Conservation (phyloP, 2,329 filamentous ascomycete genomes). For the Cercospora brassicicola region DNA sequence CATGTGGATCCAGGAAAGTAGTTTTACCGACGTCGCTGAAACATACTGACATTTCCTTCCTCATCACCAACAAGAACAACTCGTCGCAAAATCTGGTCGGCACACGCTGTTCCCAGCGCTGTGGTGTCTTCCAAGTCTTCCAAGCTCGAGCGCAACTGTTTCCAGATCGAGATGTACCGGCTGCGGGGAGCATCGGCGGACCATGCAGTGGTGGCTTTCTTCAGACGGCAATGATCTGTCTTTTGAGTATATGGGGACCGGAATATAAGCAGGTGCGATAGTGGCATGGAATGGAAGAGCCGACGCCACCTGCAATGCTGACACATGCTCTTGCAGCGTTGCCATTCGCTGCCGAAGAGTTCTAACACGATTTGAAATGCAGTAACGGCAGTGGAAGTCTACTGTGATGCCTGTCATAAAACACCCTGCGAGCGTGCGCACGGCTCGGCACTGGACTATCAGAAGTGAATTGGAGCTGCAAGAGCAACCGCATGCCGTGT, state of each 20-base stretch:
- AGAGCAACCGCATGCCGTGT: not conserved
- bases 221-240: not conserved
- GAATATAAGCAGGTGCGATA: not conserved
- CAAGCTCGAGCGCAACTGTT: not conserved
- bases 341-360: not conserved
- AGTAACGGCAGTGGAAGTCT: not conserved
- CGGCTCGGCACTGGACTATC: not conserved
- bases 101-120: not conserved
- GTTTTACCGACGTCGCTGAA: not conserved
- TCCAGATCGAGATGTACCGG: not conserved
- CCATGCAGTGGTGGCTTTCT: not conserved
- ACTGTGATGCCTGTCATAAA: not conserved
- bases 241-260: not conserved
- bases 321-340: not conserved
- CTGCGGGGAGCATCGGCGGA: not conserved
- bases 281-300: not conserved
- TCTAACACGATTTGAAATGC: not conserved
- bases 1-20: not conserved
- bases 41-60: not conserved
- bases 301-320: not conserved
- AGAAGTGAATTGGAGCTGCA: not conserved
- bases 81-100: not conserved
- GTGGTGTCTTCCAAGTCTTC: not conserved
- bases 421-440: not conserved
- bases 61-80: not conserved